A percentile compares a stretch with the other conserved stretches of the same genome.
Evolutionary conservation across 2,329 filamentous ascomycete species (phyloP).

Genomic region (Colletotrichum simmondsii): DNA sequence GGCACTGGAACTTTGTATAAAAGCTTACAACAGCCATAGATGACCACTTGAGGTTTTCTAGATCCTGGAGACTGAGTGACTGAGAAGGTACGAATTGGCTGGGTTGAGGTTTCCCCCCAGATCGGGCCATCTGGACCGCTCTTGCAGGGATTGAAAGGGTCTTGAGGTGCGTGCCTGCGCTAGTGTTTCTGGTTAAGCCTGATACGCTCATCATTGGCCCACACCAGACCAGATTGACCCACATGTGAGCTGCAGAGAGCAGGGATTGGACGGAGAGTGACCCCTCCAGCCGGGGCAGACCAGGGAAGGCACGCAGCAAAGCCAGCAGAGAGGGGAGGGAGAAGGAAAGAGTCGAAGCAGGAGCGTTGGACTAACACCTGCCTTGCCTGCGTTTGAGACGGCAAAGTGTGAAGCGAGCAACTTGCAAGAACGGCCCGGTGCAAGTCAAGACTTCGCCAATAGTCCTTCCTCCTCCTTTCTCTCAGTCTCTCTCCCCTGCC

Average conservation of each 20-base stretch:
- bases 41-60: background rate
- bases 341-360: slow-evolving; percentile 8
- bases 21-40: too few relatives aligned
- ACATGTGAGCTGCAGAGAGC: background rate
- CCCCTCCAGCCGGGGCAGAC: background rate
- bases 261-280: slow-evolving; percentile 12
- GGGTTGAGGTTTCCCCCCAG: slow-evolving; percentile 8
- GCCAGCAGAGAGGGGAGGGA: background rate
- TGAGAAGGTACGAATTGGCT: background rate
- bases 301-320: too few relatives aligned
- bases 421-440: background rate
- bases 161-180: slow-evolving; percentile 32
- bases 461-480: background rate
- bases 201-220: slow-evolving; percentile 7
- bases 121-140: slow-evolving; percentile 31
- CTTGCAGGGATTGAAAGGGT: slow-evolving; percentile 18
- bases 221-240: background rate
- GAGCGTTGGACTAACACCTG: slow-evolving; percentile 11
- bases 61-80: background rate
- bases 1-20: too few relatives aligned
- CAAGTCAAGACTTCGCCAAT: background rate
- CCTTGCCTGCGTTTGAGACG: background rate
- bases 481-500: background rate
- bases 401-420: slow-evolving; percentile 5
- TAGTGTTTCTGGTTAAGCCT: slow-evolving; percentile 37